Conservation (phyloP, 2,329 filamentous ascomycete species). For the Trichoderma guizhouense region DNA sequence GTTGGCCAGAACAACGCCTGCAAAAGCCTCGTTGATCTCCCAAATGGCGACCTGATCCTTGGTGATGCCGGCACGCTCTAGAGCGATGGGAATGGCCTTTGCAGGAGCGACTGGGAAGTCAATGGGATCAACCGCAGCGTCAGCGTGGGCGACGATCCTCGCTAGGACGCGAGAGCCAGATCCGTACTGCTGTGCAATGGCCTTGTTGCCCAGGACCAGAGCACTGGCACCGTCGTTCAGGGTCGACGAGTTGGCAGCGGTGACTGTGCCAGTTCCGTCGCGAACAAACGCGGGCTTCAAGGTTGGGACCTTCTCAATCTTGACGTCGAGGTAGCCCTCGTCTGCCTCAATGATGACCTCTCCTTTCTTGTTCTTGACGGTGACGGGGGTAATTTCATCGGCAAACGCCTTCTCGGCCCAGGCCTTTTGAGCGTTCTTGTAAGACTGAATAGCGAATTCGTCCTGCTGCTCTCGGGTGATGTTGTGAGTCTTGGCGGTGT, state of each 20-base stretch:
- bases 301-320: conserved; percentile 78
- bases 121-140: conserved; percentile 85
- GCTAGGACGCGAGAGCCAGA: conserved; percentile 78
- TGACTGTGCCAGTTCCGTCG: conserved; percentile 84
- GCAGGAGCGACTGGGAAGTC: conserved; percentile 93
- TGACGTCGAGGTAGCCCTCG: conserved; percentile 84
- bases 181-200: conserved; percentile 76
- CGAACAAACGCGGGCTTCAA: conserved; percentile 89
- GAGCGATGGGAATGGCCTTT: conserved; percentile 85
- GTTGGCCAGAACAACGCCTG: conserved; percentile 91
- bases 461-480: conserved; percentile 87
- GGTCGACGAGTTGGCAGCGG: conserved; percentile 89
- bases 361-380: conserved; percentile 79
- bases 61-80: conserved; percentile 83
- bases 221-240: conserved; percentile 94
- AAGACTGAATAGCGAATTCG: conserved; percentile 82
- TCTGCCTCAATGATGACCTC: conserved; percentile 76
- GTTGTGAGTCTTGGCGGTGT: conserved; percentile 81
- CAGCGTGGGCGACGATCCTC: conserved; percentile 77
- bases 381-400: conserved; percentile 87
- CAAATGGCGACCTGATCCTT: conserved; percentile 90
- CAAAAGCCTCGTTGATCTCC: conserved; percentile 99
- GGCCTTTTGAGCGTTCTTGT: conserved; percentile 83
- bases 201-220: conserved; percentile 77
- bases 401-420: conserved; percentile 81